Evolutionary conservation across 345 rosid species (phyloP).

Genomic region (Iberis pinnata): DNA sequence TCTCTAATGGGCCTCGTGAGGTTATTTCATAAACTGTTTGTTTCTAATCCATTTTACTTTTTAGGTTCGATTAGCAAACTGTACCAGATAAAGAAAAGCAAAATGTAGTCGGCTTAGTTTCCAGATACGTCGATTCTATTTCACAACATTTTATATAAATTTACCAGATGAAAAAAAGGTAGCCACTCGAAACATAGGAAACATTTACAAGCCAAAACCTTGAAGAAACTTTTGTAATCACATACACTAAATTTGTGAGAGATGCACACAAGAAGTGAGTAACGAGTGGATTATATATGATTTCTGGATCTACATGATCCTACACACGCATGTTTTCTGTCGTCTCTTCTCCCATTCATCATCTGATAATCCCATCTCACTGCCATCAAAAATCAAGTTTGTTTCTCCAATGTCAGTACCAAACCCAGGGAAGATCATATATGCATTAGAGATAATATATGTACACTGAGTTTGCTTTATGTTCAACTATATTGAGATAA

Average conservation of each 20-base stretch:
- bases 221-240: conserved; percentile 12
- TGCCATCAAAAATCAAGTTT: conserved; percentile 18
- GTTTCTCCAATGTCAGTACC: not conserved
- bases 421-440: not conserved
- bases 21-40: no score
- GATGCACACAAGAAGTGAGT: conserved; percentile 19
- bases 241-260: conserved; percentile 14
- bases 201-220: conserved; percentile 28
- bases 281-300: no score
- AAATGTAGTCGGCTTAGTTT: no score
- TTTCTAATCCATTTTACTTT: no score
- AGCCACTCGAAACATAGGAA: conserved; percentile 6
- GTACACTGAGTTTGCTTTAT: not conserved
- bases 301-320: conserved; percentile 26
- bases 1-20: no score
- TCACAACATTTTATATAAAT: no score
- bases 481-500: not conserved
- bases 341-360: conserved; percentile 22
- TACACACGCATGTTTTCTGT: conserved; percentile 30
- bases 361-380: conserved; percentile 31
- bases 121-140: no score
- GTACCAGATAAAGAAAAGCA: no score
- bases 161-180: not conserved
- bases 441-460: not conserved
- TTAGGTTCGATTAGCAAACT: no score